Evolutionary conservation across 2,329 filamentous ascomycete species (phyloP), one percentile per base, ranked within the genome.

Genomic region (Orbilia oligospora): DNA sequence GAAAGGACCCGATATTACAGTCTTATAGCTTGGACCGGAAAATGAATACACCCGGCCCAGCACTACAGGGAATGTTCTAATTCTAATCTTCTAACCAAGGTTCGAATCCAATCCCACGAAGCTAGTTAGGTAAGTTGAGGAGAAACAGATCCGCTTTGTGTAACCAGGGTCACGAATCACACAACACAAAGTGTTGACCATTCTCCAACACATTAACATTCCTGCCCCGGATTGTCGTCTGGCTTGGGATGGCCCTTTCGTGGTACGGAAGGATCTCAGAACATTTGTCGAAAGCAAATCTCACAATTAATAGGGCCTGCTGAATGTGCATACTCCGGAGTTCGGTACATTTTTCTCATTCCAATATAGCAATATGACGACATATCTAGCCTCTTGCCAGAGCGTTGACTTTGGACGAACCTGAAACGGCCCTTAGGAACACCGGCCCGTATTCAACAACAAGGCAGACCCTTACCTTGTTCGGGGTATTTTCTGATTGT

Each of bases 361-460:
- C 22, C 12, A 36, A 55, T n/a, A 5, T 8, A 20, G 33, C 12
- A n/a, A 8, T 36, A 73, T 73, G 70, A 73, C 61, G 70, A 67
- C 48, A 73, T 73, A 1, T 24, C 48, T 27, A 10, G 33, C 10
- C 53, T 16, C 33, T 10, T 12, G 48, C 61, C 51, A 51, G 61
- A 48, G 49, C 46, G 38, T 24, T 14, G 53, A 61, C 58, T 76
- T 69, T 53, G 71, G 71, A 69, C 22, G 71, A 68, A 69, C 22
- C 24, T 76, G 71, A 76, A 76, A 76, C 71, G 41, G 61, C 16
- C n/a, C 33, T 64, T 46, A 51, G 71, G 71, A 76, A 76, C 64
- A 65, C 44, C 71, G 71, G 71, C 24, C 67, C 66, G 66, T 20
- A 12, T 55, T 33, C 55, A 53, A 53, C 67, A 63, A 27, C 55